Evolutionary conservation across 2,329 filamentous ascomycete species (phyloP), one percentile per base, ranked within the genome.

Genomic region (Ceratocystis cacaofunesta): DNA sequence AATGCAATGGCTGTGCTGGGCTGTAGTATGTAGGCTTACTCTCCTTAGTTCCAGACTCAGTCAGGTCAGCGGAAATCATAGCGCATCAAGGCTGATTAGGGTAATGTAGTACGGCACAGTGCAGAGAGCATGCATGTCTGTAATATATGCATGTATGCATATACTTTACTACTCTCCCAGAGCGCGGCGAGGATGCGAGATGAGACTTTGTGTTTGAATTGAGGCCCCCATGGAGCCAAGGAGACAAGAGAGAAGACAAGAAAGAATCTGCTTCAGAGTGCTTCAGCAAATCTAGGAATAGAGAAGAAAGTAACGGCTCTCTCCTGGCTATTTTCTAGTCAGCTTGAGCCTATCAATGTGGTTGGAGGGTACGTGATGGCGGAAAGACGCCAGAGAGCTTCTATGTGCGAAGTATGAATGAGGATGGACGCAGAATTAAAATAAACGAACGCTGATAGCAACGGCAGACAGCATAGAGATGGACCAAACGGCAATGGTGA

Each of bases 71-170:
- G 48, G 19, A 50, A 19, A 50, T 50, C 48, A 25, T 50, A 50
- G 48, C 48, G 48, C 48, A 50, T 50, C 48, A 50, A 50, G 52
- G 22, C 52, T 28, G 52, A 28, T 57, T 57, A 28, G 3, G 30
- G 28, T 32, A 57, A 57, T 57, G 52, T 57, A 57, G 52, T 57
- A 57, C 52, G 52, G 52, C 52, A n/a, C 52, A 57, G 52, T 32
- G 30, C 22, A 57, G 52, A 19, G n/a, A 3, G n/a, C 22, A 52
- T 22, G 48, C 48, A 52, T 25, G 48, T 52, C 48, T n/a, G n/a
- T 50, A n/a, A 22, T 30, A 55, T 15, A 28, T 25, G 12, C 7
- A 50, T n/a, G 46, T 25, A 50, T 50, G 48, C 48, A 50, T 25
- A 22, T 50, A 50, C 19, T 50, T 50, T 50, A 5, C 36, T 41